Evolutionary conservation across 1,284 basidiomycete genomes (phyloP).

Genomic region (Limonomyces culmigenus): DNA sequence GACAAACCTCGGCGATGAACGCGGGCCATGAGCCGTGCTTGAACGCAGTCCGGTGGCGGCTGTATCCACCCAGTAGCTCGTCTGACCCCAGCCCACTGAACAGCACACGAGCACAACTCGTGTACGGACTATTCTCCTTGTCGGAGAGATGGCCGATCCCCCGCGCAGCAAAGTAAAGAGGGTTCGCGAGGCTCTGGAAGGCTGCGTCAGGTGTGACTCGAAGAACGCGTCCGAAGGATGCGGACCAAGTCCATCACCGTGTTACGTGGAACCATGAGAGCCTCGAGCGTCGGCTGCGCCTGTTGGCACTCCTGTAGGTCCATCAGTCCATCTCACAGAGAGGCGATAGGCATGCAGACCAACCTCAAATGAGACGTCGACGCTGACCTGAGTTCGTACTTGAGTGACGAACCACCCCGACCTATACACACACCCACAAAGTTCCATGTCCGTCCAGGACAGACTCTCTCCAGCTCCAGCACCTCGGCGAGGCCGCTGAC

Average conservation of each 20-base stretch:
- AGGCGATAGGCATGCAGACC: slow-evolving; percentile 10
- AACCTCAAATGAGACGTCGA: slow-evolving; percentile 74
- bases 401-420: slow-evolving; percentile 3
- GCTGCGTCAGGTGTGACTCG: slow-evolving; percentile 3
- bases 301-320: slow-evolving; percentile 41
- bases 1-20: slow-evolving; percentile 62
- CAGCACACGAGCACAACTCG: slow-evolving; percentile 65
- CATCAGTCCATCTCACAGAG: slow-evolving; percentile 4
- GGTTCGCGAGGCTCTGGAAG: slow-evolving; percentile 73
- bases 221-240: neutral
- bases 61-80: slow-evolving; percentile 89
- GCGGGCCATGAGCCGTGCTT: slow-evolving; percentile 48
- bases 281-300: slow-evolving; percentile 41
- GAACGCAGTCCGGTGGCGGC: slow-evolving; percentile 74
- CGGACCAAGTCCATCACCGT: slow-evolving; percentile 89
- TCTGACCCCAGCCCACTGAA: slow-evolving; percentile 91
- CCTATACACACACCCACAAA: slow-evolving; percentile 37
- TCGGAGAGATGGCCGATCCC: slow-evolving; percentile 40
- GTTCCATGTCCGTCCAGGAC: slow-evolving; percentile 72
- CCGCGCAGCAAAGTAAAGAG: slow-evolving; percentile 85
- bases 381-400: slow-evolving; percentile 39
- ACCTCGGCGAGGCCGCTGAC: slow-evolving; percentile 64
- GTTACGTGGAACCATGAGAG: slow-evolving; percentile 64
- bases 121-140: slow-evolving; percentile 31
- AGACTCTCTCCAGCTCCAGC: slow-evolving; percentile 56